Evolutionary conservation across 768 basidiomycete genomes (phyloP).

Genomic region (Brasilioporus rufonigricans): DNA sequence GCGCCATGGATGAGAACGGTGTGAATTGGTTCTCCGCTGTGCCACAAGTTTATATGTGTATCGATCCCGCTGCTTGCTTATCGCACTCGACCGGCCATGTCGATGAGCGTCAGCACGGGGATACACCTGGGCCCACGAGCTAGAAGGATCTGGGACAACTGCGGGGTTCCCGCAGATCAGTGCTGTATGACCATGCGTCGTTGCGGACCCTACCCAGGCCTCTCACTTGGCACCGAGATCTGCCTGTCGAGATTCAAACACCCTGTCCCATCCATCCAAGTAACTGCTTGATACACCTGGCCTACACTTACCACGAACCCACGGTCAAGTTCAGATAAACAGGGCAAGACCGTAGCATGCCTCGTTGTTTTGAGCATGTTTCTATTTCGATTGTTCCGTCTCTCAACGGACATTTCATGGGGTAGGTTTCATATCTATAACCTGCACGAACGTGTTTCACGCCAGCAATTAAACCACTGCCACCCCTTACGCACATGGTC

Average conservation of each 20-base stretch:
- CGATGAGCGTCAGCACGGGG: background rate
- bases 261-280: background rate
- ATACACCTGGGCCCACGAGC: background rate
- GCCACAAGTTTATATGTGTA: constrained; percentile 16
- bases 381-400: constrained; percentile 1
- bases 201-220: background rate
- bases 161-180: constrained; percentile 6
- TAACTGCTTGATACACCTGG: background rate
- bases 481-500: background rate
- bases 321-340: background rate
- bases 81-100: constrained; percentile 6
- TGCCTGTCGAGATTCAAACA: background rate
- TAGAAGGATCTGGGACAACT: background rate
- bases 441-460: constrained; percentile 1
- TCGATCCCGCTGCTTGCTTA: constrained; percentile 6
- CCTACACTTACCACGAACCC: background rate
- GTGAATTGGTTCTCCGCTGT: constrained; percentile 32
- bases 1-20: constrained; percentile 40
- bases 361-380: constrained; percentile 1
- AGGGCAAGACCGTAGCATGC: background rate
- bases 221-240: background rate
- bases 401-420: background rate
- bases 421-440: background rate
- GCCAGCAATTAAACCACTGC: background rate
- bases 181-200: constrained; percentile 2